Conservation (phyloP, 805 yeast genomes). For the Priceomyces medius region DNA sequence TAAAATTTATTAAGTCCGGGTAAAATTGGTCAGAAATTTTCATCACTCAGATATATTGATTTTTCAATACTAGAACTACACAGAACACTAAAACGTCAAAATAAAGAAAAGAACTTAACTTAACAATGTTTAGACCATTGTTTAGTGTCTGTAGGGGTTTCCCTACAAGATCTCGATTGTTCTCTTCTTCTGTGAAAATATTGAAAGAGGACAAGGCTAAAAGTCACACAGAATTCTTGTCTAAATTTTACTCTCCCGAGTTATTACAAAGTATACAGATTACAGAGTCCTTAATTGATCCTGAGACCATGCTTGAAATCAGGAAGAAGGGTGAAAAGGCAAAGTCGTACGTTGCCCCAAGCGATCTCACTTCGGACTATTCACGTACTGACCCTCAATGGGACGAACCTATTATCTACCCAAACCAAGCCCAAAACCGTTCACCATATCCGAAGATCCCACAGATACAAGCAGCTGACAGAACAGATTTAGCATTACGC, state of each 20-base stretch:
- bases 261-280: constrained; percentile 76
- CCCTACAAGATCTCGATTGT: constrained; percentile 6
- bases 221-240: constrained; percentile 54
- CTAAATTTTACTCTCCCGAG: constrained; percentile 79
- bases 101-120: background rate
- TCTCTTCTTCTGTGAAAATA: constrained; percentile 6
- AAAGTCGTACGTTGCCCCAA: constrained; percentile 60
- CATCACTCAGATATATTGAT: background rate
- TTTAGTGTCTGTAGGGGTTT: background rate
- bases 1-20: background rate
- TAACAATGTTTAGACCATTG: constrained; percentile 6
- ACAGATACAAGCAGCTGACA: constrained; percentile 52
- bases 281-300: constrained; percentile 74
- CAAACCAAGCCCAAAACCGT: constrained; percentile 47
- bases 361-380: constrained; percentile 65
- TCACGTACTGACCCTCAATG: constrained; percentile 70
- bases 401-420: constrained; percentile 59
- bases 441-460: constrained; percentile 61
- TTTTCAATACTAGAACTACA: background rate
- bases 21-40: background rate
- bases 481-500: constrained; percentile 38
- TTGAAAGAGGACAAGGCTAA: constrained; percentile 17
- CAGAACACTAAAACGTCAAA: background rate
- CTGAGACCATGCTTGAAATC: constrained; percentile 52
- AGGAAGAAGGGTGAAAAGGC: constrained; percentile 30